Evolutionary conservation across 2,329 filamentous ascomycete species (phyloP).

Genomic region (Monilinia fructigena): DNA sequence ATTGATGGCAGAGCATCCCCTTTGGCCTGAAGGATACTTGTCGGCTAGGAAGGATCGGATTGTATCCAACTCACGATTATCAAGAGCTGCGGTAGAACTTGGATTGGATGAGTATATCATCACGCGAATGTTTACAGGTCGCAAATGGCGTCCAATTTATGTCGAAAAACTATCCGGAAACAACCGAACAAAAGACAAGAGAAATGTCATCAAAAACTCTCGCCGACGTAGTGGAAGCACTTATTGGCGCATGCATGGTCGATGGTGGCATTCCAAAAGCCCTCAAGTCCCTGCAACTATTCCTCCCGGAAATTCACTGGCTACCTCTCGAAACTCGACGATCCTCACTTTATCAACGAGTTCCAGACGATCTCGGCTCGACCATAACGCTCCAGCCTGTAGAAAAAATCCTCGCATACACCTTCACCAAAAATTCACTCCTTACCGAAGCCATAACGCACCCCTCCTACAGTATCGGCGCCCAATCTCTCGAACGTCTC

Average conservation of each 20-base stretch:
- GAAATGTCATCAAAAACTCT: slow-evolving; percentile 72
- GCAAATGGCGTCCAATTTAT: slow-evolving; percentile 71
- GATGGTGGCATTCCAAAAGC: slow-evolving; percentile 67
- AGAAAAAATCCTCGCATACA: slow-evolving; percentile 68
- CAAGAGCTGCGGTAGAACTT: slow-evolving; percentile 57
- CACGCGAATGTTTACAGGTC: slow-evolving; percentile 62
- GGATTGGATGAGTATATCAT: slow-evolving; percentile 74
- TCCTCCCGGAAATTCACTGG: slow-evolving; percentile 63
- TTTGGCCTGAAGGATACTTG: slow-evolving; percentile 76
- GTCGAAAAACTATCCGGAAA: slow-evolving; percentile 45
- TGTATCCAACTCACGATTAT: slow-evolving; percentile 74
- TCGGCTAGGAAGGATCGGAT: slow-evolving; percentile 65
- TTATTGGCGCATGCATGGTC: slow-evolving; percentile 74
- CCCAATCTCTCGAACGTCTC: slow-evolving; percentile 64
- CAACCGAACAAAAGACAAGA: slow-evolving; percentile 27
- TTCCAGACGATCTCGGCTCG: slow-evolving; percentile 41
- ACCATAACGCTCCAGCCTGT: slow-evolving; percentile 47
- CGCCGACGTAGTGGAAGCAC: slow-evolving; percentile 82
- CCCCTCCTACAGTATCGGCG: slow-evolving; percentile 53
- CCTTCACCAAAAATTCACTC: slow-evolving; percentile 65
- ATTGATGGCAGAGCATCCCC: slow-evolving; percentile 55
- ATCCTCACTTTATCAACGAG: slow-evolving; percentile 46
- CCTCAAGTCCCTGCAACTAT: slow-evolving; percentile 60
- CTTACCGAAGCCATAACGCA: slow-evolving; percentile 82
- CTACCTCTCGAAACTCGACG: slow-evolving; percentile 46